A percentile compares a stretch with the other conserved stretches of the same genome.
Evolutionary conservation across 2,329 filamentous ascomycete genomes (phyloP).

Genomic region (Colletotrichum sp.): DNA sequence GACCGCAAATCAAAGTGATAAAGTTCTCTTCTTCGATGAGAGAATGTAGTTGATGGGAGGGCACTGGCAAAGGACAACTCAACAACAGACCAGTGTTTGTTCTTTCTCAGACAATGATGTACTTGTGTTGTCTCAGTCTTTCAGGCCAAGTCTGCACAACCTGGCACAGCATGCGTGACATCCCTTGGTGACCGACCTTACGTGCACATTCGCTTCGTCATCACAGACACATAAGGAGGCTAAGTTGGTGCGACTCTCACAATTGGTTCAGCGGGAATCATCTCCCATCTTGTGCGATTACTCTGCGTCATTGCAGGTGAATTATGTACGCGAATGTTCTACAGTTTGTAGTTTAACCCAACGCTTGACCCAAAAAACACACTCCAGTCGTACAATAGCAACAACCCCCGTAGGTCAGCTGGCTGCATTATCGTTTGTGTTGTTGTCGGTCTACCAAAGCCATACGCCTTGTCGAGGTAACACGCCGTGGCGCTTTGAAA

Average conservation of each 20-base stretch:
- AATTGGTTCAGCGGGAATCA: not conserved
- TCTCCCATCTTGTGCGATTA: not conserved
- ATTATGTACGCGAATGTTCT: conserved; percentile 9
- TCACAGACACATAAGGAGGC: not conserved
- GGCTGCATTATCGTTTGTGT: not conserved
- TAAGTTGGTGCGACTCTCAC: not conserved
- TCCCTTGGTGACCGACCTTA: not conserved
- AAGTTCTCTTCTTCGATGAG: not conserved
- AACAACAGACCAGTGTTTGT: not conserved
- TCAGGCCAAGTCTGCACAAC: not conserved
- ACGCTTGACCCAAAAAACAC: not conserved
- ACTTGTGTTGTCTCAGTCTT: not conserved
- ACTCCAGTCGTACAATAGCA: not conserved
- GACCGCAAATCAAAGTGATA: not conserved
- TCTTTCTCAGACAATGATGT: not conserved
- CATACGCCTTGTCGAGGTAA: not conserved
- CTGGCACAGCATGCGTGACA: not conserved
- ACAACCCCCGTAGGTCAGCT: not conserved
- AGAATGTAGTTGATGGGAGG: not conserved
- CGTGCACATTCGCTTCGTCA: not conserved
- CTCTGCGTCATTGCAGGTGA: not conserved
- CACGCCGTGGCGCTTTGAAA: not conserved
- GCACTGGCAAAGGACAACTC: not conserved
- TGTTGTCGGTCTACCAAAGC: not conserved
- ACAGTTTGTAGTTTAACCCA: not conserved